Percentiles rank a stretch among this genome's conserved stretches.
phyloP scores from a whole-genome alignment of 495 filamentous ascomycete genomes.

The Terfezia claveryi region DNA sequence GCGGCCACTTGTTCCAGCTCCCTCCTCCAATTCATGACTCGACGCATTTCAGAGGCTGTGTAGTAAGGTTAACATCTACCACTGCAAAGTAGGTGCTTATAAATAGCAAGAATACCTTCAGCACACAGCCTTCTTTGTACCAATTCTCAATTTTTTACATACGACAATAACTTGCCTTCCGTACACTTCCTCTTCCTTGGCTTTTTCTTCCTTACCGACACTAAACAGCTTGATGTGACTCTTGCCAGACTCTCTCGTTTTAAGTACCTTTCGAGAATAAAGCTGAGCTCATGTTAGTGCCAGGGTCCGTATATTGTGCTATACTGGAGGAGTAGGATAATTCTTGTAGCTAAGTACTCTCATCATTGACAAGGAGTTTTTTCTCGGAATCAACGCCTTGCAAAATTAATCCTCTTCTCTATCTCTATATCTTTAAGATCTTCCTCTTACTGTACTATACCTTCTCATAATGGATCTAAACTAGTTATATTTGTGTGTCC shows the following conservation, averaged over 20 bases:
- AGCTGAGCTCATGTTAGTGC: conserved; percentile 18
- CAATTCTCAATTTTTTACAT: conserved; percentile 85
- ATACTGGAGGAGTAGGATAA: conserved; percentile 2
- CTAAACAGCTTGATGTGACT: conserved; percentile 52
- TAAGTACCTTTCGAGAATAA: conserved; percentile 66
- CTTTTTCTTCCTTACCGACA: conserved; percentile 40
- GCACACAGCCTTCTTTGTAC: conserved; percentile 83
- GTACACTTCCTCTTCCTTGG: conserved; percentile 60
- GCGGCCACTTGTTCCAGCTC: conserved; percentile 69
- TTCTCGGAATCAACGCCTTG: conserved; percentile 3
- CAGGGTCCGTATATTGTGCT: not conserved
- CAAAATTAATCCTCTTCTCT: conserved; percentile 43
- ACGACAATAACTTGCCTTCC: conserved; percentile 54
- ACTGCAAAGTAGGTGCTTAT: not conserved
- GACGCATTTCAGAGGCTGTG: conserved; percentile 56
- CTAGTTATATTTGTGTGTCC: conserved; percentile 61
- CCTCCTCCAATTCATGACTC: conserved; percentile 65
- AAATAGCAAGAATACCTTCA: conserved; percentile 22
- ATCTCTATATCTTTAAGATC: conserved; percentile 27
- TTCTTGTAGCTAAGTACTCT: conserved; percentile 14
- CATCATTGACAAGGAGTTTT: not conserved
- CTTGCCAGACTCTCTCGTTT: conserved; percentile 56
- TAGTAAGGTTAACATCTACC: not conserved
- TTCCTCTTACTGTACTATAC: conserved; percentile 30
- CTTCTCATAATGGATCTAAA: conserved; percentile 54